Evolutionary conservation across 805 yeast genomes (phyloP).

Genomic region (Saccharomycopsis oosterbeekiorum): DNA sequence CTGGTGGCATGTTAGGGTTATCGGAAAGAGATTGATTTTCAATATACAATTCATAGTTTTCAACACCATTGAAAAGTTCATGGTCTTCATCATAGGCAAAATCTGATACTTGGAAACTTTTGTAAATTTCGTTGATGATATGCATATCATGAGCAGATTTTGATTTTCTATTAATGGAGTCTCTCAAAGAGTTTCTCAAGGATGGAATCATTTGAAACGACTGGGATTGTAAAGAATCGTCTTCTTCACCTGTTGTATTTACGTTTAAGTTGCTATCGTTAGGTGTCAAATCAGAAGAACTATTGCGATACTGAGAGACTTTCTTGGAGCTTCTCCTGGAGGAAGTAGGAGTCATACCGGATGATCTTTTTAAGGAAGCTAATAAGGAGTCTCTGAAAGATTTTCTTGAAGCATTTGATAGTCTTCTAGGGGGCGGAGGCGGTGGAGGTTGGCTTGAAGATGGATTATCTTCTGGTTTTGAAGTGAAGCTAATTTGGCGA

Average conservation of each 20-base stretch:
- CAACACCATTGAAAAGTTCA: constrained; percentile 61
- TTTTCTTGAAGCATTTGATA: constrained; percentile 2
- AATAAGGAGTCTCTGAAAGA: constrained; percentile 14
- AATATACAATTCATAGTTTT: constrained; percentile 22
- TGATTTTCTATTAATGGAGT: constrained; percentile 13
- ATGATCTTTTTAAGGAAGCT: constrained; percentile 9
- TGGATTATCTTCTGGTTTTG: not conserved
- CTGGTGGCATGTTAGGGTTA: not conserved
- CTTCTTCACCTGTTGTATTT: not conserved
- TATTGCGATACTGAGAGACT: constrained; percentile 1
- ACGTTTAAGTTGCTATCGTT: not conserved
- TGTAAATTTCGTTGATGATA: constrained; percentile 22
- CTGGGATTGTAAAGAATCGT: not conserved
- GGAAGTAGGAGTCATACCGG: constrained; percentile 5
- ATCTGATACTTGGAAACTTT: constrained; percentile 52
- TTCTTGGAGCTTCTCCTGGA: constrained; percentile 6
- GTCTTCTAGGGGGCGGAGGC: constrained; percentile 1
- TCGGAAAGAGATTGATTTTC: constrained; percentile 14
- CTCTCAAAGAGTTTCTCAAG: constrained; percentile 13
- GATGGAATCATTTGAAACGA: constrained; percentile 14
- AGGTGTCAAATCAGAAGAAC: not conserved
- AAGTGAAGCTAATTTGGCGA: not conserved
- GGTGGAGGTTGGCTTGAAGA: not conserved
- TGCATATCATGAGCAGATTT: constrained; percentile 19
- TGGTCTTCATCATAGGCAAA: constrained; percentile 67